Evolutionary conservation across 2,329 filamentous ascomycete genomes (phyloP).

Genomic region (Meredithiella fracta): DNA sequence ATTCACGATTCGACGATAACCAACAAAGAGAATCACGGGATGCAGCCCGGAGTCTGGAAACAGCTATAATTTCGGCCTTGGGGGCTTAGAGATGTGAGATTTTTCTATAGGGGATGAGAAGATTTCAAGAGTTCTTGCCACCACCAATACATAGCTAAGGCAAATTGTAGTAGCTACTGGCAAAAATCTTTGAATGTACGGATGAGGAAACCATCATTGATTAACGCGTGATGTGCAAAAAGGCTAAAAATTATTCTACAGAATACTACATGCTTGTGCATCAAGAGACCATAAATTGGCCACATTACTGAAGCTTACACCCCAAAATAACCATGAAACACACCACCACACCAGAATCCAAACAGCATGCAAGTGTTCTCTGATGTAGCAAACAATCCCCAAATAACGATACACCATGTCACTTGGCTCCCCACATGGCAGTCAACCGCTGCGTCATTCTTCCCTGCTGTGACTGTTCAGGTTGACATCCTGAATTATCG

Average conservation of each 20-base stretch:
- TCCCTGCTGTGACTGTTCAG: constrained; percentile 4
- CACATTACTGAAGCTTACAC: neutral
- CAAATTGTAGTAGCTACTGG: no score
- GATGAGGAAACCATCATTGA: no score
- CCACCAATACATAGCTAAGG: no score
- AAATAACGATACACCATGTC: neutral
- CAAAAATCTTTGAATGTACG: no score
- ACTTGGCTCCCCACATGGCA: neutral
- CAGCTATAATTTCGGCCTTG: no score
- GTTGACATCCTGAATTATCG: neutral
- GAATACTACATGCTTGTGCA: no score
- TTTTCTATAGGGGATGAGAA: neutral
- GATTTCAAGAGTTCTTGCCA: no score
- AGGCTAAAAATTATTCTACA: no score
- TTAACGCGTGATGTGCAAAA: no score
- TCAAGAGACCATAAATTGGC: no score
- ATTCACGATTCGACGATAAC: neutral
- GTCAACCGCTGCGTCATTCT: constrained; percentile 3
- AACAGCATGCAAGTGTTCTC: neutral
- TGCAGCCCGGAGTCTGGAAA: neutral
- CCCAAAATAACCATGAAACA: neutral
- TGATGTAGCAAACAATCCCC: neutral
- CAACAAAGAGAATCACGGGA: neutral
- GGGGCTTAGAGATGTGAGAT: neutral
- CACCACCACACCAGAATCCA: neutral